A percentile compares a stretch with the other conserved stretches of the same genome.
Evolutionary conservation across 306 rosid genomes (phyloP).

Genomic region (Ammopiptanthus mongolicus): DNA sequence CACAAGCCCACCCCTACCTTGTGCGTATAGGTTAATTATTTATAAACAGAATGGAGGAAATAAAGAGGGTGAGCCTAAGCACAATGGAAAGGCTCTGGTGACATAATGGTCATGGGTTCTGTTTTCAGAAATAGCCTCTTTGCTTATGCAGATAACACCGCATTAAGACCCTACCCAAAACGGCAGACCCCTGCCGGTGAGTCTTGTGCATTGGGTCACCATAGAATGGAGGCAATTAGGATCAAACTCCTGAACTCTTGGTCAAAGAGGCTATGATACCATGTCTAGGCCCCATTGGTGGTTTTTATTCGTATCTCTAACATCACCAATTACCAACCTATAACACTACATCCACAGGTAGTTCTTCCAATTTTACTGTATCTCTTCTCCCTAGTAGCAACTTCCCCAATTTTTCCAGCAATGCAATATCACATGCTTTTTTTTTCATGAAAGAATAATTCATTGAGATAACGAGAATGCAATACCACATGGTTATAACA

Average conservation of each 20-base stretch:
- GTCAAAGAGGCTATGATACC: neutral
- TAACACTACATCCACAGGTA: neutral
- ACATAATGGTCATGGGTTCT: neutral
- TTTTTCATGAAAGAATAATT: neutral
- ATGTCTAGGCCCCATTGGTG: neutral
- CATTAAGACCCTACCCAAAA: neutral
- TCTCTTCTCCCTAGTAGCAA: neutral
- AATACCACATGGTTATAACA: neutral
- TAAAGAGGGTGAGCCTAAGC: neutral
- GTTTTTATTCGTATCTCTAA: neutral
- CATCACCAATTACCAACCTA: constrained; percentile 14
- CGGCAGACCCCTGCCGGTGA: neutral
- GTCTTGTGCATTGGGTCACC: neutral
- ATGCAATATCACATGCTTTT: neutral
- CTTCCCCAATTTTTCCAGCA: neutral
- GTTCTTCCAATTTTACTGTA: neutral
- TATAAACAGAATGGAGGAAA: neutral
- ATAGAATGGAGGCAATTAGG: neutral
- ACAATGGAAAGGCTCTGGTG: neutral
- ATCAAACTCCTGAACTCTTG: neutral
- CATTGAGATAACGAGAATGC: neutral
- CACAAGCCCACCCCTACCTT: neutral
- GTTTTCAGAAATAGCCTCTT: neutral
- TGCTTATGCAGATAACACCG: neutral
- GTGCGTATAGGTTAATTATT: neutral